These are phyloP conservation scores for Diutina siamensis DNA, from an alignment of 1,139 yeast genomes.

Conservation along the genomic window DNA sequence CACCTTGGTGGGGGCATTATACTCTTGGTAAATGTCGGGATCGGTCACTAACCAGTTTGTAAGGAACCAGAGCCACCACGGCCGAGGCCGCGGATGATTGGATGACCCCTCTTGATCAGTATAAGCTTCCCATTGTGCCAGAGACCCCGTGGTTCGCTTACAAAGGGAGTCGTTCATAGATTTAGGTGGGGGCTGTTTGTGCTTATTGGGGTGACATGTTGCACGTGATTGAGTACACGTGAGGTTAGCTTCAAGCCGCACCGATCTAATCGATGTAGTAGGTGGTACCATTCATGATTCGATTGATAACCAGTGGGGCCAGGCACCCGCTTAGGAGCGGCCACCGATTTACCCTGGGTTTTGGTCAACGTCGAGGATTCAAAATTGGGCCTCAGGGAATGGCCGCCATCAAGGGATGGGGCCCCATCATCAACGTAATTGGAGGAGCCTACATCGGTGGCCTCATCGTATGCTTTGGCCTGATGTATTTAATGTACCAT, in stretches of 20 bases:
- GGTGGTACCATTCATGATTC: too few species aligned
- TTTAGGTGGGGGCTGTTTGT: not conserved
- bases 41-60: constrained; percentile 36
- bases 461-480: constrained; percentile 26
- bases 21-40: constrained; percentile 17
- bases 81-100: too few species aligned
- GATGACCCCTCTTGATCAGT: not conserved
- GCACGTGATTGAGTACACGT: too few species aligned
- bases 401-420: constrained; percentile 20
- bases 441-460: constrained; percentile 38
- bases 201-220: too few species aligned
- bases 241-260: too few species aligned
- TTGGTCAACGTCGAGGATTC: not conserved
- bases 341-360: too few species aligned
- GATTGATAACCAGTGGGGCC: too few species aligned
- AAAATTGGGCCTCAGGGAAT: not conserved
- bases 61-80: constrained; percentile 12
- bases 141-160: constrained; percentile 3
- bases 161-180: not conserved
- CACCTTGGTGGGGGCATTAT: constrained; percentile 13
- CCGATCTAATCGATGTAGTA: too few species aligned
- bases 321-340: too few species aligned
- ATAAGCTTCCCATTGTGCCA: not conserved
- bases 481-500: constrained; percentile 27
- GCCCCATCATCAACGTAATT: constrained; percentile 23